Percentiles rank a stretch among this genome's conserved stretches.
phyloP scores from a whole-genome alignment of 2,329 filamentous ascomycete species.

The Sodiomyces alkalinus region DNA sequence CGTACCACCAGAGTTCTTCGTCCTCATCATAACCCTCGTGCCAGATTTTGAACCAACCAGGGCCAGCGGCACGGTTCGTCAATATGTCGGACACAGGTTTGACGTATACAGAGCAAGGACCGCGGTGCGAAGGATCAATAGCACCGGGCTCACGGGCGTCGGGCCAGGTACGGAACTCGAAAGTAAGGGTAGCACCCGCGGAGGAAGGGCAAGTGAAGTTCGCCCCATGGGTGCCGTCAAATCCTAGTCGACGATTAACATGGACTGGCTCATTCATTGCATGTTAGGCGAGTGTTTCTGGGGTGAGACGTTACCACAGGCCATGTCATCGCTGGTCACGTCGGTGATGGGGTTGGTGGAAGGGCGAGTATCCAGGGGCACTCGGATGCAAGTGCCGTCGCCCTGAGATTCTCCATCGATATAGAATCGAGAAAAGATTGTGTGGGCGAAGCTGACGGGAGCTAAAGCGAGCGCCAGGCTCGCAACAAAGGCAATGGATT shows the following conservation, averaged over 20 bases:
- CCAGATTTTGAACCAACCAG: constrained; percentile 69
- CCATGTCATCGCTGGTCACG: constrained; percentile 47
- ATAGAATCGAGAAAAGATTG: constrained; percentile 47
- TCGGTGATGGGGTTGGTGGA: constrained; percentile 43
- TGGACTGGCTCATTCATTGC: too few relatives aligned
- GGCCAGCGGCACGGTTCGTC: constrained; percentile 36
- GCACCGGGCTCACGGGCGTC: constrained; percentile 35
- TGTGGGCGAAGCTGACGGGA: constrained; percentile 35
- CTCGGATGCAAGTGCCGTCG: constrained; percentile 56
- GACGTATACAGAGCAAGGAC: constrained; percentile 59
- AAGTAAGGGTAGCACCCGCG: constrained; percentile 43
- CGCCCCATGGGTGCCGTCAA: too few relatives aligned
- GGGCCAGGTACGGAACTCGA: constrained; percentile 50
- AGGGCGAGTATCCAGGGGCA: constrained; percentile 36
- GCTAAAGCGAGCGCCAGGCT: constrained; percentile 20
- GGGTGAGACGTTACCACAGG: constrained; percentile 59
- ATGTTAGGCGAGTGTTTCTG: too few relatives aligned
- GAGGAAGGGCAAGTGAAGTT: constrained; percentile 30
- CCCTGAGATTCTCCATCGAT: constrained; percentile 49
- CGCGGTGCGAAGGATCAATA: constrained; percentile 47
- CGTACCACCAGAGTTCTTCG: constrained; percentile 50
- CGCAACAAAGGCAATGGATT: constrained; percentile 14
- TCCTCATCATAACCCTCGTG: constrained; percentile 47
- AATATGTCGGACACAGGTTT: constrained; percentile 49
- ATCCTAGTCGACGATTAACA: too few relatives aligned